phyloP scores from a whole-genome alignment of 1,284 basidiomycete species.

The Ustilago bromivora region DNA sequence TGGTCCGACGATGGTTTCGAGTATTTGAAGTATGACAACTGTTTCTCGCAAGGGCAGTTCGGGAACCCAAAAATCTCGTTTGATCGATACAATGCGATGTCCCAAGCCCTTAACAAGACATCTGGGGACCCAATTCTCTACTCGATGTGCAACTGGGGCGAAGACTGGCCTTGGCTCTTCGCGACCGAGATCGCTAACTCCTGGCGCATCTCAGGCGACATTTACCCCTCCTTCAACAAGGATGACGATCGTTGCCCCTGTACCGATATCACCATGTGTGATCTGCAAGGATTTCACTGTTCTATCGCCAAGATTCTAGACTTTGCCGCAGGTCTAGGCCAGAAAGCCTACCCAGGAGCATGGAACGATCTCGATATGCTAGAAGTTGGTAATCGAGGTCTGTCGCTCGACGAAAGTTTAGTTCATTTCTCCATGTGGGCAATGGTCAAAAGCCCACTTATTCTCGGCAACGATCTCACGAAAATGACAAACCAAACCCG shows the following conservation, averaged over 20 bases:
- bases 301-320: conserved; percentile 31
- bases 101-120: conserved; percentile 72
- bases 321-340: conserved; percentile 36
- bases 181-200: conserved; percentile 71
- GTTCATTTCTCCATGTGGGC: conserved; percentile 67
- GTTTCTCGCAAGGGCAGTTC: conserved; percentile 68
- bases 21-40: conserved; percentile 71
- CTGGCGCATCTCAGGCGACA: conserved; percentile 71
- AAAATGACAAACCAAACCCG: conserved; percentile 48
- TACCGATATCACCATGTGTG: conserved; percentile 29
- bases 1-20: conserved; percentile 24
- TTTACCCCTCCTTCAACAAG: conserved; percentile 35
- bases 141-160: conserved; percentile 41
- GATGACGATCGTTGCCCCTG: conserved; percentile 37
- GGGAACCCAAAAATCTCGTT: conserved; percentile 36
- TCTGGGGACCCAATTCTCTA: conserved; percentile 68
- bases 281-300: conserved; percentile 38
- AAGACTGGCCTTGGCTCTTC: conserved; percentile 49
- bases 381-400: conserved; percentile 47
- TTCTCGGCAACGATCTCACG: conserved; percentile 66
- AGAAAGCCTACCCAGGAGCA: conserved; percentile 54
- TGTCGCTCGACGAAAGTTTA: conserved; percentile 52
- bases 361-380: conserved; percentile 67
- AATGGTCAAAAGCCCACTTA: conserved; percentile 65
- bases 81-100: conserved; percentile 72